These are phyloP conservation scores for Metschnikowia rubicola DNA, from an alignment of 805 yeast genomes.

Conservation along the genomic window DNA sequence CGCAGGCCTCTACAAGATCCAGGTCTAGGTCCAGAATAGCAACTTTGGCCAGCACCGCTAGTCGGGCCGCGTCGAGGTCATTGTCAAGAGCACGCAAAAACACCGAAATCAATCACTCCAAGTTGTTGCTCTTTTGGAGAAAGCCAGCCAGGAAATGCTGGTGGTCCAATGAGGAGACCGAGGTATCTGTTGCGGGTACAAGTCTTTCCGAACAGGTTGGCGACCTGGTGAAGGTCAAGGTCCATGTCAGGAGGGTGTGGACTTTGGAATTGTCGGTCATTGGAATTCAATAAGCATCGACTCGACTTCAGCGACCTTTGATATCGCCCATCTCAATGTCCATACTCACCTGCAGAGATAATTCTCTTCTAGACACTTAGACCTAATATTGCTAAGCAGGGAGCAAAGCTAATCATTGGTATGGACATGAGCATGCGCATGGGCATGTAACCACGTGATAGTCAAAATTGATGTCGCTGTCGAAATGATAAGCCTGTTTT, in stretches of 20 bases:
- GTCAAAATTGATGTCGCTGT: too few relatives aligned
- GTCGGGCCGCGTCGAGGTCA: constrained; percentile 57
- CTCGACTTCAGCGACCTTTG: not conserved
- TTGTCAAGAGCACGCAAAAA: constrained; percentile 46
- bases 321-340: too few relatives aligned
- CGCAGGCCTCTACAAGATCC: constrained; percentile 34
- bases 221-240: constrained; percentile 43
- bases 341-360: too few relatives aligned
- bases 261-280: constrained; percentile 88
- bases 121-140: constrained; percentile 87
- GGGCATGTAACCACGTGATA: too few relatives aligned
- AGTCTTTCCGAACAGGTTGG: constrained; percentile 24
- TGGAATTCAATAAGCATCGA: constrained; percentile 59
- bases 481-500: too few relatives aligned
- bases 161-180: constrained; percentile 76
- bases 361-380: too few relatives aligned
- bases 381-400: too few relatives aligned
- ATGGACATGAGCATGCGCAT: too few relatives aligned
- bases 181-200: constrained; percentile 35
- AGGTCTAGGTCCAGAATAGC: constrained; percentile 51
- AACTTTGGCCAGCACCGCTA: constrained; percentile 52
- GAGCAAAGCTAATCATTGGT: too few relatives aligned
- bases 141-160: constrained; percentile 98
- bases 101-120: constrained; percentile 45
- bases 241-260: constrained; percentile 94